A percentile compares a stretch with the other conserved stretches of the same genome.
phyloP scores from a whole-genome alignment of 371 early-diverging fungal species.

The Batkoa obscura region DNA sequence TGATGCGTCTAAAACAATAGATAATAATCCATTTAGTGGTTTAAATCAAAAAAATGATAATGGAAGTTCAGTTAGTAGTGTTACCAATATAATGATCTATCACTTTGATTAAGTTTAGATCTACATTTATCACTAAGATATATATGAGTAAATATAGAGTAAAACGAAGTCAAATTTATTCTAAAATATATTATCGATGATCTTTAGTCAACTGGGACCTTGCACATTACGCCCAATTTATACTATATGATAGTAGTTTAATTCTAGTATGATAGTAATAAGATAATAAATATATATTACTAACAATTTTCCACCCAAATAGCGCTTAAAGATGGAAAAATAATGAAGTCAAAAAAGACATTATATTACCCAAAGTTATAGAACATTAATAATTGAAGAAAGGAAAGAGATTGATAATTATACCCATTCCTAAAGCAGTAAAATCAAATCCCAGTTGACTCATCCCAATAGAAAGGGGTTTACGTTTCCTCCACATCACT shows the following conservation, averaged over 20 bases:
- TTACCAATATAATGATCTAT: too few species aligned
- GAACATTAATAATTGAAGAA: slow-evolving; percentile 45
- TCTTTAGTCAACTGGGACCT: slow-evolving; percentile 37
- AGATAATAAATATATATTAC: slow-evolving; percentile 57
- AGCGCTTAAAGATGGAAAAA: too few species aligned
- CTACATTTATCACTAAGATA: too few species aligned
- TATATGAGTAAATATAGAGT: too few species aligned
- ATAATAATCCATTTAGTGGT: too few species aligned
- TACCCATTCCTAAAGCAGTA: slow-evolving; percentile 36
- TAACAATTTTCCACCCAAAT: too few species aligned
- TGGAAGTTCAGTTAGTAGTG: too few species aligned
- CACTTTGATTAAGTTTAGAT: too few species aligned
- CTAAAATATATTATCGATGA: slow-evolving; percentile 3
- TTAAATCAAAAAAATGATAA: too few species aligned
- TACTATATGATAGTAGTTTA: slow-evolving; percentile 48
- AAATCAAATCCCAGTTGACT: slow-evolving; percentile 51
- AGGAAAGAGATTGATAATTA: slow-evolving; percentile 35
- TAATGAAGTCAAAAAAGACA: too few species aligned
- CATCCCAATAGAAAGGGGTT: slow-evolving; percentile 57
- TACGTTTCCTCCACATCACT: background rate
- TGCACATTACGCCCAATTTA: slow-evolving; percentile 43
- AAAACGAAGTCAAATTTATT: too few species aligned
- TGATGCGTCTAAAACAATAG: too few species aligned
- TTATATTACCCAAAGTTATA: slow-evolving; percentile 69
- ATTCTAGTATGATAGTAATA: slow-evolving; percentile 39